Evolutionary conservation across 371 early-diverging fungal genomes (phyloP).

Genomic region (Fennellomyces sp.): DNA sequence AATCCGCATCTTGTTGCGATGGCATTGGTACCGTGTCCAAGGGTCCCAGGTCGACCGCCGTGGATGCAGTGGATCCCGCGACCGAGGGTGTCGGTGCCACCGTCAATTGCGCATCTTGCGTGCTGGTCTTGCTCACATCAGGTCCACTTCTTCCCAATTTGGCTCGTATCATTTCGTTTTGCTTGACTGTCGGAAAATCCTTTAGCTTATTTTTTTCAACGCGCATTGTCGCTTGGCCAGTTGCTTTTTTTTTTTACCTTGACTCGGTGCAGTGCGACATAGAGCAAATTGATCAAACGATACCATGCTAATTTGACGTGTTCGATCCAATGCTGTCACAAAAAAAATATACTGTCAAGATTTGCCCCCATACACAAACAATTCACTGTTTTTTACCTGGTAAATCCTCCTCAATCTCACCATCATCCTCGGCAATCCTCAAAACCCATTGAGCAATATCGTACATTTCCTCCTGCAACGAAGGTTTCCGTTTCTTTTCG

Average conservation of each 20-base stretch:
- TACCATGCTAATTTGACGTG: slow-evolving; percentile 82
- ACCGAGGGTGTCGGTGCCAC: slow-evolving; percentile 2
- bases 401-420: slow-evolving; percentile 94
- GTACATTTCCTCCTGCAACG: slow-evolving; percentile 61
- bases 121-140: slow-evolving; percentile 28
- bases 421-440: slow-evolving; percentile 94
- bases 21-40: slow-evolving; percentile 22
- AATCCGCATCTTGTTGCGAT: slow-evolving; percentile 29
- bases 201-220: not conserved
- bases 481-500: slow-evolving; percentile 55
- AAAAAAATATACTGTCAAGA: not conserved
- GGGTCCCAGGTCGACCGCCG: not conserved
- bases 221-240: too few species aligned
- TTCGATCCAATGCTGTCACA: slow-evolving; percentile 79
- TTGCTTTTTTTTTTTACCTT: slow-evolving; percentile 62
- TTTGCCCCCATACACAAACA: not conserved
- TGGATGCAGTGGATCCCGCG: slow-evolving; percentile 4
- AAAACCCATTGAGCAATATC: slow-evolving; percentile 84
- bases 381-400: slow-evolving; percentile 65
- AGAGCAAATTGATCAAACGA: slow-evolving; percentile 92
- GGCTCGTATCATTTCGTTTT: slow-evolving; percentile 46
- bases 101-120: not conserved
- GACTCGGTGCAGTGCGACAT: slow-evolving; percentile 76
- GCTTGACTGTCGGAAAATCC: slow-evolving; percentile 25
- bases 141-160: slow-evolving; percentile 42